Base-by-base conservation (phyloP, 139 green algal species). In the Closterium sp. region DNA sequence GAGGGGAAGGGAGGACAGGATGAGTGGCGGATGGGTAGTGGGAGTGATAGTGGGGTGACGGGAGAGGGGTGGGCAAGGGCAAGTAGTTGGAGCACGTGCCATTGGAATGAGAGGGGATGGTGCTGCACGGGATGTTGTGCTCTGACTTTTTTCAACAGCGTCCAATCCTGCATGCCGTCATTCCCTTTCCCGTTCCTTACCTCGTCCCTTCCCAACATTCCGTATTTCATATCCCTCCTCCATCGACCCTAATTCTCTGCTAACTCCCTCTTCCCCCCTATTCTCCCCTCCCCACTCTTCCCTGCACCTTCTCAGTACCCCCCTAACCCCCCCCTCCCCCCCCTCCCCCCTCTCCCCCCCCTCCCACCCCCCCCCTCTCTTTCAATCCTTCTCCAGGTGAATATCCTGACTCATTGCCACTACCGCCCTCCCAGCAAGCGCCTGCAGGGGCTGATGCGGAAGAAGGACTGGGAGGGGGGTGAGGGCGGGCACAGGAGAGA, bases 341-440 rank as follows among this genome's bases (percentile, higher is more conserved):
- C 4, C 34, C 8, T 32, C 8, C 31, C 8, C 34, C 8, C 85
- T 64, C 85, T 32, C 8, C 30, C 86, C 34, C 30, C 25, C 86
- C 7, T 33, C 36, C 30, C 25, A 23, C 30, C 21, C 25, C 30
- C 25, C 86, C 31, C 86, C 30, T 33, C 6, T 83, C 16, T 28
- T 33, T 3, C 87, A 81, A 33, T 81, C 84, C 84, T 34, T 89
- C 83, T 89, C 34, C 87, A 91, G 87, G 87, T 91, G 31, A 91
- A 91, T 19, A 81, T 91, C 12, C 89, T 91, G 89, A 88, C 66
- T 7, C 89, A 91, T 35, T 36, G 23, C 34, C 89, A 91, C 84
- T 83, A 91, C 89, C 55, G 81, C 89, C 28, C 35, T 5, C 84
- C 87, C 81, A 38, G 87, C 89, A 91, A 76, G 55, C 55, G 55